phyloP scores from a whole-genome alignment of 2,329 filamentous ascomycete species.

The Passalora sequoiae region DNA sequence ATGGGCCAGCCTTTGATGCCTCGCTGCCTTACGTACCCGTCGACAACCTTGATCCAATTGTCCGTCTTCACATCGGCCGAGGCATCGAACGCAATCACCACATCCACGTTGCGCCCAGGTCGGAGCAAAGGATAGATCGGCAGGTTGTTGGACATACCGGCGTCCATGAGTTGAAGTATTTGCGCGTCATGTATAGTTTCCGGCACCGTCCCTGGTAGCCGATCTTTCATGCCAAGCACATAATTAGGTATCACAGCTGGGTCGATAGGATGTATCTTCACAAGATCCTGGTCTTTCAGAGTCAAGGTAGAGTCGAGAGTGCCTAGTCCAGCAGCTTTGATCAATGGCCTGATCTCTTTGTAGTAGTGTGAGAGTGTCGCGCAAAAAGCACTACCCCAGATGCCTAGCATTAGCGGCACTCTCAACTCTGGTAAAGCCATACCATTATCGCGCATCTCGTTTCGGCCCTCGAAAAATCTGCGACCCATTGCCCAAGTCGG shows the following conservation, averaged over 20 bases:
- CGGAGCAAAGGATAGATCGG: slow-evolving; percentile 91
- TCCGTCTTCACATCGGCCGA: slow-evolving; percentile 89
- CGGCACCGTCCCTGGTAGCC: slow-evolving; percentile 71
- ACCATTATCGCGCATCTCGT: slow-evolving; percentile 57
- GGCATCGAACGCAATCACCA: slow-evolving; percentile 89
- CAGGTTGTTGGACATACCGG: slow-evolving; percentile 97
- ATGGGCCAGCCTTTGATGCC: slow-evolving; percentile 92
- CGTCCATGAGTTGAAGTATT: slow-evolving; percentile 74
- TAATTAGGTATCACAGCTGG: slow-evolving; percentile 90
- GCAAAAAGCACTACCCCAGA: slow-evolving; percentile 97
- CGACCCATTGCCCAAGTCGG: slow-evolving; percentile 91
- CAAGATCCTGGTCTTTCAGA: slow-evolving; percentile 74
- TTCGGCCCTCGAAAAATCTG: slow-evolving; percentile 67
- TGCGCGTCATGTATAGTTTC: slow-evolving; percentile 65
- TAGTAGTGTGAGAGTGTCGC: slow-evolving; percentile 96
- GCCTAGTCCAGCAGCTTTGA: slow-evolving; percentile 69
- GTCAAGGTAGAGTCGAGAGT: slow-evolving; percentile 73
- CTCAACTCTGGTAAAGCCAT: slow-evolving; percentile 78
- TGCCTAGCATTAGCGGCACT: slow-evolving; percentile 77
- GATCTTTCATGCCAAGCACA: slow-evolving; percentile 70
- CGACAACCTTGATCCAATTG: slow-evolving; percentile 92
- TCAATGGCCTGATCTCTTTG: slow-evolving; percentile 78
- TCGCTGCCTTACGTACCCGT: slow-evolving; percentile 86
- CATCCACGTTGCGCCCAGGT: slow-evolving; percentile 79
- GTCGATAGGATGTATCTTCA: slow-evolving; percentile 91